Evolutionary conservation across 2,329 filamentous ascomycete species (phyloP).

Genomic region (Leptographium lundbergii): DNA sequence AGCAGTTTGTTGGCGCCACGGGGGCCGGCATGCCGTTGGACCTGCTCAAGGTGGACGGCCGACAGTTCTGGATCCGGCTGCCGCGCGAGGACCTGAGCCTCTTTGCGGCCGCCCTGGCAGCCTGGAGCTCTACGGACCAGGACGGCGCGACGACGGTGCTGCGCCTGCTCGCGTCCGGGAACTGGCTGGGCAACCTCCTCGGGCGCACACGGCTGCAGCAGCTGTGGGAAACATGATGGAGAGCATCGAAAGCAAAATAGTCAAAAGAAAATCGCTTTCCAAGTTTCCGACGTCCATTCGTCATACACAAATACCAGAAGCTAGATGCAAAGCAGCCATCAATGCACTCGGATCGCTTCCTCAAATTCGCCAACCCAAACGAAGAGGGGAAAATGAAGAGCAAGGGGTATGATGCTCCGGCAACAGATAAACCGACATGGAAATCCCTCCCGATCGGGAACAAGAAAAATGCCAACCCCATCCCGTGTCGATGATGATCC

Average conservation of each 20-base stretch:
- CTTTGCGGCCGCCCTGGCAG: conserved; percentile 52
- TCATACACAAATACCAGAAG: neutral
- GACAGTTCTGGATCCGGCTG: conserved; percentile 51
- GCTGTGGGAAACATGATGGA: conserved; percentile 27
- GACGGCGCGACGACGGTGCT: conserved; percentile 33
- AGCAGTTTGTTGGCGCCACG: conserved; percentile 56
- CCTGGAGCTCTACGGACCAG: conserved; percentile 42
- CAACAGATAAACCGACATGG: neutral
- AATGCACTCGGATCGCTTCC: neutral
- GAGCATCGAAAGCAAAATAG: neutral
- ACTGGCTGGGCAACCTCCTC: conserved; percentile 50
- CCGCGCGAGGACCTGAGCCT: conserved; percentile 46
- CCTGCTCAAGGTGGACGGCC: conserved; percentile 47
- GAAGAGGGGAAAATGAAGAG: neutral
- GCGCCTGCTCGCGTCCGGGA: conserved; percentile 42
- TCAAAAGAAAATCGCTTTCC: neutral
- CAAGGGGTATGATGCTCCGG: neutral
- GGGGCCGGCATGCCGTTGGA: conserved; percentile 58
- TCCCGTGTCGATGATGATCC: conserved; percentile 1
- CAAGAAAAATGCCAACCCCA: neutral
- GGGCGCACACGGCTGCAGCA: conserved; percentile 32
- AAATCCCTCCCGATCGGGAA: neutral
- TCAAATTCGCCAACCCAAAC: neutral
- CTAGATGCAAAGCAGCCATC: neutral
- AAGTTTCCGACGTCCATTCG: neutral